Conservation (phyloP, 2,329 filamentous ascomycete genomes). For the Penicillium griseofulvum region DNA sequence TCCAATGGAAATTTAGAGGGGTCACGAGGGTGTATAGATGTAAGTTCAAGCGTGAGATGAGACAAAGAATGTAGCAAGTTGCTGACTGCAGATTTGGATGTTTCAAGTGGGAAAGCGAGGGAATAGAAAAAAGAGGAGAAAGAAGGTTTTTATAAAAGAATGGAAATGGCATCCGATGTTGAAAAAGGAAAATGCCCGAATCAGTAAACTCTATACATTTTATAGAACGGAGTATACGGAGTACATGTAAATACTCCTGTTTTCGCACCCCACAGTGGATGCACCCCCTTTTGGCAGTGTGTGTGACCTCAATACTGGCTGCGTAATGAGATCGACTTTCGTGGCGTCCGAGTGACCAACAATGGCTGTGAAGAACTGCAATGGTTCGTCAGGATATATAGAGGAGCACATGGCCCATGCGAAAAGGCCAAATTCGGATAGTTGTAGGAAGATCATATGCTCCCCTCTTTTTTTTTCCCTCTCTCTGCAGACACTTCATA, state of each 20-base stretch:
- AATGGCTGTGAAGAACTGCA: neutral
- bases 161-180: slow-evolving; percentile 7
- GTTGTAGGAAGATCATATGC: neutral
- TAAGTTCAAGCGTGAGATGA: slow-evolving; percentile 8
- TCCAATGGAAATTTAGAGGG: neutral
- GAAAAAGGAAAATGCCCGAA: neutral
- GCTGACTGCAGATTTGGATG: slow-evolving; percentile 1
- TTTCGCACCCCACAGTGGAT: neutral
- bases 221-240: neutral
- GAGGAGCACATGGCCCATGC: neutral
- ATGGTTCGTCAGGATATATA: neutral
- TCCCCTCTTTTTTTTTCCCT: neutral
- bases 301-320: neutral
- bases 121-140: neutral
- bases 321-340: neutral
- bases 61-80: slow-evolving; percentile 18
- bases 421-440: neutral
- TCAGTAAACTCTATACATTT: no score
- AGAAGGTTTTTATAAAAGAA: neutral
- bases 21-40: slow-evolving; percentile 4
- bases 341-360: slow-evolving; percentile 1
- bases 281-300: neutral
- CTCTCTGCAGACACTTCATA: neutral
- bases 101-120: slow-evolving; percentile 7
- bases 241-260: no score